A percentile compares a stretch with the other conserved stretches of the same genome.
Conservation (phyloP, 495 filamentous ascomycete species). For the Xylaria scruposa region DNA sequence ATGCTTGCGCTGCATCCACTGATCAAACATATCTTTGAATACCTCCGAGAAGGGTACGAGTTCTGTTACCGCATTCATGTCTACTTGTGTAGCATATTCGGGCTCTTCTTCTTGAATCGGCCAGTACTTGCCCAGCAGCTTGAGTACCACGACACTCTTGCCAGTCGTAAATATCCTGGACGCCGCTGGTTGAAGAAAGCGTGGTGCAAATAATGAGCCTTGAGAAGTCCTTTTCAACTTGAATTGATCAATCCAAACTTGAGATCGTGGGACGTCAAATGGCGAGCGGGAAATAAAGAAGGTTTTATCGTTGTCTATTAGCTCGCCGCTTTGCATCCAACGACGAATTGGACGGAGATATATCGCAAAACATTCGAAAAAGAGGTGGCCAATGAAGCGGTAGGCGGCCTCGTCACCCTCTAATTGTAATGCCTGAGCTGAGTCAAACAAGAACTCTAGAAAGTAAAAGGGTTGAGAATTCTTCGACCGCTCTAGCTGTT, state of each 20-base stretch:
- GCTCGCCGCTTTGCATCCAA: slow-evolving; percentile 86
- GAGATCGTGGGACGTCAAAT: slow-evolving; percentile 63
- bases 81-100: slow-evolving; percentile 45
- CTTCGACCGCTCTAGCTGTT: slow-evolving; percentile 44
- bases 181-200: slow-evolving; percentile 72
- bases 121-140: slow-evolving; percentile 61
- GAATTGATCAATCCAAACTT: slow-evolving; percentile 80
- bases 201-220: slow-evolving; percentile 68
- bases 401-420: slow-evolving; percentile 67
- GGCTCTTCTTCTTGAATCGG: slow-evolving; percentile 27
- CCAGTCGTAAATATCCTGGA: slow-evolving; percentile 81
- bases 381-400: slow-evolving; percentile 66
- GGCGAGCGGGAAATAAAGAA: slow-evolving; percentile 75
- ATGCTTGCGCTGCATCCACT: slow-evolving; percentile 75
- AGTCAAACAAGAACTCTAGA: slow-evolving; percentile 77
- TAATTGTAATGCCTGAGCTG: slow-evolving; percentile 71
- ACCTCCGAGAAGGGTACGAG: slow-evolving; percentile 78
- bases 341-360: slow-evolving; percentile 78
- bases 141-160: slow-evolving; percentile 85
- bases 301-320: slow-evolving; percentile 64
- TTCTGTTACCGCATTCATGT: slow-evolving; percentile 62
- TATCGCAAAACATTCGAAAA: slow-evolving; percentile 82
- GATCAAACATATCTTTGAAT: slow-evolving; percentile 71
- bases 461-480: slow-evolving; percentile 59
- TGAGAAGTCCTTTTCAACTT: slow-evolving; percentile 62